These are phyloP conservation scores for Alternaria consortialis DNA, from an alignment of 2,329 filamentous ascomycete genomes.

Conservation along the genomic window DNA sequence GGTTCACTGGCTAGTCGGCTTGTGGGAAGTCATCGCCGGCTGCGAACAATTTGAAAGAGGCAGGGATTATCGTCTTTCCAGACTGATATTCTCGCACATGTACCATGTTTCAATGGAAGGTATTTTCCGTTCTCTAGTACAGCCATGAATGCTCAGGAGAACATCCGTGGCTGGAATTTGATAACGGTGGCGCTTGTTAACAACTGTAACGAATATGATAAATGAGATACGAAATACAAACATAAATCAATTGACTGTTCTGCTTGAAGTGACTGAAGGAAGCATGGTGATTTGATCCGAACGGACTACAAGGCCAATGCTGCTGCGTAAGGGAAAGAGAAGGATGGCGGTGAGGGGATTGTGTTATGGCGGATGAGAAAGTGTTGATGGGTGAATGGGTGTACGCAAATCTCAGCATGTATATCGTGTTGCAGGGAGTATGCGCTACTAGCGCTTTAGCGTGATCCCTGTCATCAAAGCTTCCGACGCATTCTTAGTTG, in stretches of 20 bases:
- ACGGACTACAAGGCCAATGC: not conserved
- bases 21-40: constrained; percentile 30
- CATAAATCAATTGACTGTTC: not conserved
- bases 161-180: constrained; percentile 20
- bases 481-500: constrained; percentile 28
- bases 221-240: constrained; percentile 20
- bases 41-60: constrained; percentile 17
- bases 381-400: too few relatives aligned
- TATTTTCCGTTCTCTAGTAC: constrained; percentile 17
- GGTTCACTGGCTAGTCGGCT: constrained; percentile 35
- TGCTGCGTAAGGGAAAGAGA: not conserved
- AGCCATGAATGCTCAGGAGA: constrained; percentile 25
- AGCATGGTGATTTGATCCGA: not conserved
- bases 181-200: constrained; percentile 17
- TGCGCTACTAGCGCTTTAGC: not conserved
- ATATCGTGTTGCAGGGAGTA: too few relatives aligned
- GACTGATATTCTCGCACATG: constrained; percentile 27
- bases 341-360: too few relatives aligned
- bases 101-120: constrained; percentile 34
- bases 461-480: constrained; percentile 25
- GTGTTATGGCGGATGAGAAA: too few relatives aligned
- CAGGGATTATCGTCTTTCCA: constrained; percentile 22
- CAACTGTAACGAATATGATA: constrained; percentile 31
- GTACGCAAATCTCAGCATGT: too few relatives aligned
- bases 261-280: not conserved